Base-by-base conservation (phyloP, 441 rosid genomes). In the Pelargonium fulgidum region DNA sequence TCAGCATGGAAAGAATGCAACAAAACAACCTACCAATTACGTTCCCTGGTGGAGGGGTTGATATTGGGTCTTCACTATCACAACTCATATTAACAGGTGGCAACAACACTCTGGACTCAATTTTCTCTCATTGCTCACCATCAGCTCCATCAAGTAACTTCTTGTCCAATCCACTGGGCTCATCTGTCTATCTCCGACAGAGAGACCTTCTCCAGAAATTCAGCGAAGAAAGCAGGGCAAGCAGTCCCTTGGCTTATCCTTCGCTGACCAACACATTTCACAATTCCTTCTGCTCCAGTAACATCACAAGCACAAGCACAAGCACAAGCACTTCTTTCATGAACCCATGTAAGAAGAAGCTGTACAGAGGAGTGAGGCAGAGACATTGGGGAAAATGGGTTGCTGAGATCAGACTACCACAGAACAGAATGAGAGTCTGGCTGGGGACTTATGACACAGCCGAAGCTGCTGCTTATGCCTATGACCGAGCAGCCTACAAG, bases 401-500 rank as follows among this genome's bases (percentile, higher is more conserved):
- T 26, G 91, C 94, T 1, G 94, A 88, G 79, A 88, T 88, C 54
- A 81, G 94, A 68, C 78, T 86, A 9, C 94, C 94, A 0, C 94
- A 88, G 72, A 88, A 88, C 78, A 85, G 91, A 75, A 81, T 81
- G 77, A 83, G 94, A 39, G 87, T 88, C 36, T 86, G 94, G 94
- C 73, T 88, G 29, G 94, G 94, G 4, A 88, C 94, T 70, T 88
- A 85, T 11, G 89, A 85, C 4, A 80, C 91, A 0, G 85, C 91
- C 0, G 86, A 88, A 73, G 82, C 87, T 4, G 94, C 91, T 7
- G 91, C 91, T 14, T 92, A 83, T 52, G 97, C 99, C 45, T 94
- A 94, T 58, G 99, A 94, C 72, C 86, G 94, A 9, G 99, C 97
- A 3, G 99, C 99, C 13, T 89, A 88, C 62, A 92, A 92, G 80